phyloP scores from a whole-genome alignment of 768 basidiomycete genomes.

The Boletus tomentosulus region DNA sequence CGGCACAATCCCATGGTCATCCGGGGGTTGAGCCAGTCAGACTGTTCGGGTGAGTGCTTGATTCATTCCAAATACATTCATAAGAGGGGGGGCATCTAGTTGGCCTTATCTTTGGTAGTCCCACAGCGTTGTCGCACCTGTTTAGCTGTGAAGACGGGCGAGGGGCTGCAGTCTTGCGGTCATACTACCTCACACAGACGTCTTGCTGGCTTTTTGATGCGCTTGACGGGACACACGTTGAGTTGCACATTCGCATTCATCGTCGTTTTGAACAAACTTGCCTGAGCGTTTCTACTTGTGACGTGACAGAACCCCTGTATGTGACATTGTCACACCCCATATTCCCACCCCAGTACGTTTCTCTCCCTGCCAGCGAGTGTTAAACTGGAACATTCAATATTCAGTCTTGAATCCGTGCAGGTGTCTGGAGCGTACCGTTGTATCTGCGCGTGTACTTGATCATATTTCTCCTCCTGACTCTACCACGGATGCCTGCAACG shows the following conservation, averaged over 20 bases:
- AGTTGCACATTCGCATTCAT: conserved; percentile 10
- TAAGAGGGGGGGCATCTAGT: conserved; percentile 14
- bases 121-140: background rate
- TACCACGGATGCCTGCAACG: too few relatives aligned
- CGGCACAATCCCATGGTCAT: too few relatives aligned
- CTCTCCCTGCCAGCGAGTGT: background rate
- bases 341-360: conserved; percentile 3
- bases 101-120: background rate
- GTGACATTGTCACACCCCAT: conserved; percentile 21
- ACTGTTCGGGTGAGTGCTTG: conserved; percentile 29
- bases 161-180: conserved; percentile 12
- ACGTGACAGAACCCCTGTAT: conserved; percentile 28
- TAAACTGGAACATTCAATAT: background rate
- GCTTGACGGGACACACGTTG: conserved; percentile 15
- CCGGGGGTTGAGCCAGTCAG: too few relatives aligned
- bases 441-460: background rate
- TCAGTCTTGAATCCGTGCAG: conserved; percentile 2
- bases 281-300: conserved; percentile 22
- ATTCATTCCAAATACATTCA: conserved; percentile 23
- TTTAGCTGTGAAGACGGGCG: conserved; percentile 4
- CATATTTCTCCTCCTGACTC: background rate
- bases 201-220: background rate
- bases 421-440: conserved; percentile 1
- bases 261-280: conserved; percentile 29
- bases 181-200: conserved; percentile 28